phyloP scores from a whole-genome alignment of 257 asterid genomes.

The Fraxinus pennsylvanica region DNA sequence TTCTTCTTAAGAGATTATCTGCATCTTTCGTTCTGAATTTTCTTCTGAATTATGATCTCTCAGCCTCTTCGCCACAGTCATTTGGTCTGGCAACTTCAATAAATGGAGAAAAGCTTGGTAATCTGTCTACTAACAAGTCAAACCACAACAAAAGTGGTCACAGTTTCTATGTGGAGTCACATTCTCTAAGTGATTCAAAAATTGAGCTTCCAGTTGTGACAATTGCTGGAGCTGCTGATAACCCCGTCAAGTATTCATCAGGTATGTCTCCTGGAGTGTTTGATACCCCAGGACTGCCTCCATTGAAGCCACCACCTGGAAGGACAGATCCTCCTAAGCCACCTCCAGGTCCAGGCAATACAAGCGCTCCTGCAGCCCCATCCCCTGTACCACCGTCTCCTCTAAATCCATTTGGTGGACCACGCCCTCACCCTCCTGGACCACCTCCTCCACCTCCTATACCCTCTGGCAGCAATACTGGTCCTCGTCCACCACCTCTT shows the following conservation, averaged over 20 bases:
- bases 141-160: slow-evolving; percentile 30
- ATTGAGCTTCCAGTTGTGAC: slow-evolving; percentile 43
- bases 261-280: slow-evolving; percentile 34
- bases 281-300: slow-evolving; percentile 48
- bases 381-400: slow-evolving; percentile 36
- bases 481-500: slow-evolving; percentile 62
- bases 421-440: not conserved
- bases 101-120: slow-evolving; percentile 47
- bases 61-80: slow-evolving; percentile 70
- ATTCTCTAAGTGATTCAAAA: slow-evolving; percentile 35
- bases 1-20: not conserved
- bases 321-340: slow-evolving; percentile 38
- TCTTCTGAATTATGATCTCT: slow-evolving; percentile 24
- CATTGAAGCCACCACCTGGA: slow-evolving; percentile 90
- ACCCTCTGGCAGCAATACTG: slow-evolving; percentile 28
- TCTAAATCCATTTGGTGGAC: slow-evolving; percentile 3
- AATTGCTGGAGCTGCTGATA: slow-evolving; percentile 32
- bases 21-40: slow-evolving; percentile 22
- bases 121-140: slow-evolving; percentile 41
- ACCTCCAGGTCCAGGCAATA: slow-evolving; percentile 25
- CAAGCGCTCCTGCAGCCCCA: slow-evolving; percentile 35
- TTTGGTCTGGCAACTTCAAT: slow-evolving; percentile 38
- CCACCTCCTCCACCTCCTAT: slow-evolving; percentile 52
- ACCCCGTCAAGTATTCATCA: slow-evolving; percentile 29
- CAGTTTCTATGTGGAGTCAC: slow-evolving; percentile 30